Evolutionary conservation across 805 yeast species (phyloP).

Genomic region (Ogataea trehalophila): DNA sequence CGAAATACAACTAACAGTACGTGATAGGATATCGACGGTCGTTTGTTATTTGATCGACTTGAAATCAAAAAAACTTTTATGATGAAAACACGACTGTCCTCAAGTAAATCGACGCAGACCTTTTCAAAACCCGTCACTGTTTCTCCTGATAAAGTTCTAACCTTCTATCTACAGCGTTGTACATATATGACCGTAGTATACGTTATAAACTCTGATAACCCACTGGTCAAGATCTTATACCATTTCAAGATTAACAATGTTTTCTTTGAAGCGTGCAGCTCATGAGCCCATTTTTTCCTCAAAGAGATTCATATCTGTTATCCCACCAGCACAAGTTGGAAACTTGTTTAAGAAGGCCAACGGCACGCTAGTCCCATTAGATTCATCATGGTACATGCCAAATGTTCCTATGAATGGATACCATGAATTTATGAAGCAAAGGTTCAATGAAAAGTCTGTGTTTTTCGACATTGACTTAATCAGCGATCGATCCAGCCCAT

Average conservation of each 20-base stretch:
- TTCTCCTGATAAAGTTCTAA: too few species aligned
- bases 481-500: conserved; percentile 53
- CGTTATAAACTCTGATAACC: too few species aligned
- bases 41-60: too few species aligned
- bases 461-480: conserved; percentile 76
- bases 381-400: conserved; percentile 93
- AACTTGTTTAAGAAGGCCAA: conserved; percentile 10
- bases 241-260: background rate
- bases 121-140: too few species aligned
- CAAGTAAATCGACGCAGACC: too few species aligned
- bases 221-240: too few species aligned
- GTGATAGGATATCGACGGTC: too few species aligned
- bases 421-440: conserved; percentile 50
- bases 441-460: conserved; percentile 58
- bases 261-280: background rate
- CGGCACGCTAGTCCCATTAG: conserved; percentile 49
- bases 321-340: conserved; percentile 23
- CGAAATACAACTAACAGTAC: too few species aligned
- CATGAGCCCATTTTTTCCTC: background rate
- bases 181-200: too few species aligned
- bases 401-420: conserved; percentile 55
- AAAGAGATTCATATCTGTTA: conserved; percentile 1
- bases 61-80: too few species aligned
- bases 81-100: too few species aligned
- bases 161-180: too few species aligned